These are phyloP conservation scores for Chamaenerion angustifolium DNA, from an alignment of 345 rosid genomes.

Conservation along the genomic window DNA sequence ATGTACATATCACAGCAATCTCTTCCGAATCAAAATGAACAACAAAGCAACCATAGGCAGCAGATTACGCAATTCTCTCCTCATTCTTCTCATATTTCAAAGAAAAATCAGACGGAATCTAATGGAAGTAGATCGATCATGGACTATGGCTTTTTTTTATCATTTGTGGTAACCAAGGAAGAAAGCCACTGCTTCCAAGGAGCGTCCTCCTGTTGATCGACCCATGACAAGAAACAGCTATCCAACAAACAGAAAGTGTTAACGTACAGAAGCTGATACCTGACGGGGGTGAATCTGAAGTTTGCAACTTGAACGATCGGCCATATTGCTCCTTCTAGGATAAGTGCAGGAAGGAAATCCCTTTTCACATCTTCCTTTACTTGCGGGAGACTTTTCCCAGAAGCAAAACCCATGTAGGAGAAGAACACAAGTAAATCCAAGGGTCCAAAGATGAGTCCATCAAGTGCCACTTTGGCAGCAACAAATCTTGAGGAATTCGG, in stretches of 20 bases:
- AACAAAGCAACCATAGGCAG: too few relatives aligned
- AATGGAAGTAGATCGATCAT: slow-evolving; percentile 10
- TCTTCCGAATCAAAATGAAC: too few relatives aligned
- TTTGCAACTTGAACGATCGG: slow-evolving; percentile 74
- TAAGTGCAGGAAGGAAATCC: slow-evolving; percentile 79
- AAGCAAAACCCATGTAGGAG: slow-evolving; percentile 73
- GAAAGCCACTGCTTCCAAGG: slow-evolving; percentile 85
- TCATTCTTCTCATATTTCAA: too few relatives aligned
- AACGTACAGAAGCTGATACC: slow-evolving; percentile 79
- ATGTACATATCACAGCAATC: too few relatives aligned
- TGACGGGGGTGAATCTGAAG: slow-evolving; percentile 71
- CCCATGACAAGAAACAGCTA: slow-evolving; percentile 77
- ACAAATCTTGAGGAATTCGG: slow-evolving; percentile 64
- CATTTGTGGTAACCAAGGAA: slow-evolving; percentile 35
- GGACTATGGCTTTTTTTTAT: slow-evolving; percentile 33
- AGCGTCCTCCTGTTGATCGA: slow-evolving; percentile 89
- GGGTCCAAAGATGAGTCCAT: slow-evolving; percentile 81
- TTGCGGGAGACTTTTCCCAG: slow-evolving; percentile 50
- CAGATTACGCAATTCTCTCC: too few relatives aligned
- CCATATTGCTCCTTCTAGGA: slow-evolving; percentile 78
- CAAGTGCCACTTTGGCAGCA: slow-evolving; percentile 80
- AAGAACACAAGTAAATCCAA: slow-evolving; percentile 70
- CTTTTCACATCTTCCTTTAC: slow-evolving; percentile 82
- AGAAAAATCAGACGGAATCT: too few relatives aligned
- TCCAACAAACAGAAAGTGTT: slow-evolving; percentile 81